phyloP scores from a whole-genome alignment of 805 yeast species.

The Candida orba region DNA sequence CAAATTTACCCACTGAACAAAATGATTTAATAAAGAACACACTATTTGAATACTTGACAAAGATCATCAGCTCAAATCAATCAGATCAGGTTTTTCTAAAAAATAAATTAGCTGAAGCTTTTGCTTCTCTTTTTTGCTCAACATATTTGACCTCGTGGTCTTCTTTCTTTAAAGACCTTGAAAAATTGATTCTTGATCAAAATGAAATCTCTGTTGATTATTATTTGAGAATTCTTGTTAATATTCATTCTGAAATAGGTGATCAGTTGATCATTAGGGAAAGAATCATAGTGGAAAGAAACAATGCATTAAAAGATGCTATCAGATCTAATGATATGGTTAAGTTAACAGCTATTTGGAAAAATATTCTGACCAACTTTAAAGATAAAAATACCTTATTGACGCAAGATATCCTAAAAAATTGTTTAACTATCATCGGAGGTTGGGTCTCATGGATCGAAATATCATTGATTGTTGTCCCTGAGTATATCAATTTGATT shows the following conservation, averaged over 20 bases:
- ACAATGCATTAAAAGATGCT: constrained; percentile 69
- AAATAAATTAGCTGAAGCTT: constrained; percentile 51
- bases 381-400: constrained; percentile 24
- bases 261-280: constrained; percentile 79
- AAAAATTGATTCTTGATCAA: constrained; percentile 26
- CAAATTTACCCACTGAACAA: constrained; percentile 15
- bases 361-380: constrained; percentile 39
- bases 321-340: constrained; percentile 74
- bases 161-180: constrained; percentile 42
- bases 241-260: constrained; percentile 87
- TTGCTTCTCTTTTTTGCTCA: constrained; percentile 44
- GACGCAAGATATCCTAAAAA: constrained; percentile 43
- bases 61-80: constrained; percentile 14
- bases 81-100: constrained; percentile 37
- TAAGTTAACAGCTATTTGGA: constrained; percentile 60
- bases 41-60: constrained; percentile 14
- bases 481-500: constrained; percentile 29
- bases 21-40: constrained; percentile 20
- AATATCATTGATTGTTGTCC: constrained; percentile 17
- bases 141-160: constrained; percentile 44
- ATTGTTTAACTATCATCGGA: constrained; percentile 63
- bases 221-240: constrained; percentile 62
- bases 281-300: constrained; percentile 53
- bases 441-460: constrained; percentile 85
- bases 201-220: constrained; percentile 43